These are phyloP conservation scores for Suillus paluster DNA, from an alignment of 768 basidiomycete species.

Conservation along the genomic window DNA sequence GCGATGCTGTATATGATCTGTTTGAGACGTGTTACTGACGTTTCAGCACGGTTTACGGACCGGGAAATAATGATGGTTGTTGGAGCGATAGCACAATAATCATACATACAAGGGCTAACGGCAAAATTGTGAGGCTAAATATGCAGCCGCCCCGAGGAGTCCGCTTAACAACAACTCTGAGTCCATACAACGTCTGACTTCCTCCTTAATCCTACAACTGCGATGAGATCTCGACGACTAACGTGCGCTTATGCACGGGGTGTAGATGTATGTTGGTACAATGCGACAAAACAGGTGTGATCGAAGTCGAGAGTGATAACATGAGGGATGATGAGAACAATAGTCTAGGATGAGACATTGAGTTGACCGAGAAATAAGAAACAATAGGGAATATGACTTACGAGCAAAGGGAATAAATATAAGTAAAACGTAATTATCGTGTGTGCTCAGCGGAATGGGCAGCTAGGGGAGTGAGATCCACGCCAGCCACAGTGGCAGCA, in stretches of 20 bases:
- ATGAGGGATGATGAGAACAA: slow-evolving; percentile 23
- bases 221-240: slow-evolving; percentile 27
- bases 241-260: slow-evolving; percentile 39
- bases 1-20: background rate
- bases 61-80: slow-evolving; percentile 18
- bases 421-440: slow-evolving; percentile 14
- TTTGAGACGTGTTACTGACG: slow-evolving; percentile 14
- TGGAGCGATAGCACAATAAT: slow-evolving; percentile 10
- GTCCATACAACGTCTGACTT: slow-evolving; percentile 17
- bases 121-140: slow-evolving; percentile 29
- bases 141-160: slow-evolving; percentile 13
- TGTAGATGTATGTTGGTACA: slow-evolving; percentile 41
- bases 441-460: slow-evolving; percentile 62
- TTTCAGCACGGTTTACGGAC: slow-evolving; percentile 20
- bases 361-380: background rate
- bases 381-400: slow-evolving; percentile 23
- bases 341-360: slow-evolving; percentile 17
- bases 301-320: slow-evolving; percentile 37
- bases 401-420: slow-evolving; percentile 32
- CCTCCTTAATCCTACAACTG: slow-evolving; percentile 32
- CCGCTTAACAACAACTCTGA: slow-evolving; percentile 26
- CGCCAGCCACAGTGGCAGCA: slow-evolving; percentile 82
- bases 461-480: slow-evolving; percentile 58
- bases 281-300: slow-evolving; percentile 32
- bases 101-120: slow-evolving; percentile 38